Evolutionary conservation across 345 rosid species (phyloP).

Genomic region (Adansonia digitata): DNA sequence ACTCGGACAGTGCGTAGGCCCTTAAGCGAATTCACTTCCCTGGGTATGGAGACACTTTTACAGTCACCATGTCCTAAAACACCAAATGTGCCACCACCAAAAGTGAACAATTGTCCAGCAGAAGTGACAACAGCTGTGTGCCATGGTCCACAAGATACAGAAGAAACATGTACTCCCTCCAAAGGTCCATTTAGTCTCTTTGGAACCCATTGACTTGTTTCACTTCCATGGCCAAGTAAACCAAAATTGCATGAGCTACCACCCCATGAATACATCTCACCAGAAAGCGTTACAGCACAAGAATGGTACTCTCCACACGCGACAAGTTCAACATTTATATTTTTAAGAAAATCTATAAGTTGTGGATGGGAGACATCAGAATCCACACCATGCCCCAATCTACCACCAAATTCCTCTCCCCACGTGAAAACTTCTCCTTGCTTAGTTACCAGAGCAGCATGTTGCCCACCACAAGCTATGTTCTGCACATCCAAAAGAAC

Average conservation of each 20-base stretch:
- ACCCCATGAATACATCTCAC: slow-evolving; percentile 79
- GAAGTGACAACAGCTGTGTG: slow-evolving; percentile 79
- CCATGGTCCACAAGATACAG: slow-evolving; percentile 79
- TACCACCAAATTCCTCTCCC: slow-evolving; percentile 74
- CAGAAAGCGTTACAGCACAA: slow-evolving; percentile 72
- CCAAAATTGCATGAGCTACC: slow-evolving; percentile 54
- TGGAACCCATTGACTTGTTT: slow-evolving; percentile 61
- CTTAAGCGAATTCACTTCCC: slow-evolving; percentile 76
- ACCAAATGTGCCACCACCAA: slow-evolving; percentile 79
- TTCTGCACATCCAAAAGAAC: slow-evolving; percentile 74
- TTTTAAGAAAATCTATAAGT: slow-evolving; percentile 56
- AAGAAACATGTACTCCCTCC: slow-evolving; percentile 72
- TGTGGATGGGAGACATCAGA: slow-evolving; percentile 68
- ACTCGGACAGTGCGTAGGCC: slow-evolving; percentile 78
- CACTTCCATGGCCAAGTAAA: slow-evolving; percentile 69
- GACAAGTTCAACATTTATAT: slow-evolving; percentile 55
- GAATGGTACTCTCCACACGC: slow-evolving; percentile 78
- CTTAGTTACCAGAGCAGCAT: slow-evolving; percentile 68
- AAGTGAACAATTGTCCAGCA: slow-evolving; percentile 69
- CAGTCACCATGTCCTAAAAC: slow-evolving; percentile 74
- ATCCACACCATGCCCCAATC: slow-evolving; percentile 82
- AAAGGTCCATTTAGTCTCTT: slow-evolving; percentile 65
- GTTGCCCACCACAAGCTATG: slow-evolving; percentile 74
- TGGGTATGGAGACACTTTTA: slow-evolving; percentile 47
- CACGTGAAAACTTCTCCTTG: slow-evolving; percentile 77